Conservation (phyloP, 352 stramenopile genomes). For the Elongisporangium prolatum region DNA sequence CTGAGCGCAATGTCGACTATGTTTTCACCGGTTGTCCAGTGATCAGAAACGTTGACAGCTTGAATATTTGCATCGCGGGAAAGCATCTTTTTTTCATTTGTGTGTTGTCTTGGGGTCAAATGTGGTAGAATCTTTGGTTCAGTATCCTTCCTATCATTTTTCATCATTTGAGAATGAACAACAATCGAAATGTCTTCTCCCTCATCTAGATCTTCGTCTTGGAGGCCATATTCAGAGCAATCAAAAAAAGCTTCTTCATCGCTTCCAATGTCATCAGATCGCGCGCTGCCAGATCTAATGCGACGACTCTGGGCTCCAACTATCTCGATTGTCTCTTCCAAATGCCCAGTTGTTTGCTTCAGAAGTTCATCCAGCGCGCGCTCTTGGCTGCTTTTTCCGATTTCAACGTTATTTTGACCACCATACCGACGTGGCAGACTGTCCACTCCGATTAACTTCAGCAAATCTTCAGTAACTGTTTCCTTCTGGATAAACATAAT, state of each 20-base stretch:
- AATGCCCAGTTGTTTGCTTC: slow-evolving; percentile 56
- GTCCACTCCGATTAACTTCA: slow-evolving; percentile 60
- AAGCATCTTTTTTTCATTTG: background rate
- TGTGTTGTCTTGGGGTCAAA: background rate
- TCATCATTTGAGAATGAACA: slow-evolving; percentile 49
- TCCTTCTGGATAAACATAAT: slow-evolving; percentile 51
- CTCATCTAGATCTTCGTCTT: slow-evolving; percentile 56
- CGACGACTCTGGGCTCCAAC: slow-evolving; percentile 23
- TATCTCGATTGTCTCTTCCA: slow-evolving; percentile 78
- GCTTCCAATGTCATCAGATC: slow-evolving; percentile 45
- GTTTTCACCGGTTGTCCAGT: slow-evolving; percentile 6
- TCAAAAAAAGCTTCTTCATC: slow-evolving; percentile 85
- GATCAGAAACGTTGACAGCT: slow-evolving; percentile 1
- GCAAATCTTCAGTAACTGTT: slow-evolving; percentile 36
- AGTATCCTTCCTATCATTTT: slow-evolving; percentile 32
- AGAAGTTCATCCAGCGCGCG: slow-evolving; percentile 56
- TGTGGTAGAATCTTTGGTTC: background rate
- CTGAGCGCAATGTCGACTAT: slow-evolving; percentile 57
- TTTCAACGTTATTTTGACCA: slow-evolving; percentile 67
- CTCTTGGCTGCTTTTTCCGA: slow-evolving; percentile 76
- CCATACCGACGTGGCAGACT: slow-evolving; percentile 70
- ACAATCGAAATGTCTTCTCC: slow-evolving; percentile 68
- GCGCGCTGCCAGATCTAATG: slow-evolving; percentile 24
- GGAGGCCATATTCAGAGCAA: slow-evolving; percentile 72
- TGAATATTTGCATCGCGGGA: background rate